Conservation (phyloP, 306 rosid genomes). For the Glycine soja region DNA sequence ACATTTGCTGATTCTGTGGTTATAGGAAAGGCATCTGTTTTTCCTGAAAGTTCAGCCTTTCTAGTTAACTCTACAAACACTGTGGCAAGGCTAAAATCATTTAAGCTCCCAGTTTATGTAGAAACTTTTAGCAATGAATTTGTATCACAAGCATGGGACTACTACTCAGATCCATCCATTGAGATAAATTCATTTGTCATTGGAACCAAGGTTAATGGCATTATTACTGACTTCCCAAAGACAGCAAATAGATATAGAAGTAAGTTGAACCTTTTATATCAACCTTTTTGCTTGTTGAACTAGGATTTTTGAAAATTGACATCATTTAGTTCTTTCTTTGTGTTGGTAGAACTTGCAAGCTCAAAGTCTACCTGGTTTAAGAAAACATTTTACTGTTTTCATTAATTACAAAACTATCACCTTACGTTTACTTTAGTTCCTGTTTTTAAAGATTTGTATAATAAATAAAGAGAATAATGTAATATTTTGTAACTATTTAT, state of each 20-base stretch:
- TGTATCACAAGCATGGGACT: conserved; percentile 96
- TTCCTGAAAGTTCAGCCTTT: conserved; percentile 54
- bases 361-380: not conserved
- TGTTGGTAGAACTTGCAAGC: conserved; percentile 4
- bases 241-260: conserved; percentile 86
- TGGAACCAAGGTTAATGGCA: conserved; percentile 64
- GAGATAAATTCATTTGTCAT: conserved; percentile 76
- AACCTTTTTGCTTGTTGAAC: conserved; percentile 29
- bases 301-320: not conserved
- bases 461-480: not conserved
- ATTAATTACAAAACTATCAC: not conserved
- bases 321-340: not conserved
- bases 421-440: not conserved
- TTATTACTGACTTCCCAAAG: conserved; percentile 80
- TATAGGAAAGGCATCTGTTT: conserved; percentile 65
- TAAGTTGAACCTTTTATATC: conserved; percentile 53
- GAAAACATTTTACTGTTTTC: not conserved
- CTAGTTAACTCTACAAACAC: conserved; percentile 52
- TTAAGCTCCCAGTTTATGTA: conserved; percentile 70
- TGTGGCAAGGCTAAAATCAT: conserved; percentile 54
- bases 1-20: conserved; percentile 79
- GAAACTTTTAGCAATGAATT: conserved; percentile 87
- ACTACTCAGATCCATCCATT: conserved; percentile 78
- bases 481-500: not conserved
- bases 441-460: not conserved